Conservation (phyloP, 116 monocot genomes). For the Iris pallida region DNA sequence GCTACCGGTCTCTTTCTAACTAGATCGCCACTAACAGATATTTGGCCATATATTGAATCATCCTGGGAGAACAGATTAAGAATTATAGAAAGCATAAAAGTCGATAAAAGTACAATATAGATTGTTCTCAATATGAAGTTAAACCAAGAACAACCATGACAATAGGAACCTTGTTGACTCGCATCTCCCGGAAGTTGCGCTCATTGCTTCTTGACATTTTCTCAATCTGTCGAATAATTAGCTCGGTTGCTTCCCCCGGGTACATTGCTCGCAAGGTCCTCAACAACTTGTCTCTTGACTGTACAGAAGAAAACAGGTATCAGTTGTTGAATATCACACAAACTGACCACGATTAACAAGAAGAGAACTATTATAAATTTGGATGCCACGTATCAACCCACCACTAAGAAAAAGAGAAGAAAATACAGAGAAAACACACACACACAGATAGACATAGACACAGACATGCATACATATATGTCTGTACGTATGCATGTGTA, state of each 20-base stretch:
- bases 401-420: too few relatives aligned
- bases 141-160: background rate
- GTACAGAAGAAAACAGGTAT: conserved; percentile 4
- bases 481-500: too few relatives aligned
- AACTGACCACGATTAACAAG: background rate
- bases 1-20: conserved; percentile 19
- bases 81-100: background rate
- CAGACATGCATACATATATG: too few relatives aligned
- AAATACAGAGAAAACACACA: too few relatives aligned
- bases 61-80: conserved; percentile 36
- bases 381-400: too few relatives aligned
- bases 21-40: conserved; percentile 21
- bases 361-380: too few relatives aligned
- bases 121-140: too few relatives aligned
- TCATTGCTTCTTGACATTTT: conserved; percentile 68
- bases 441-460: too few relatives aligned
- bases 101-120: too few relatives aligned
- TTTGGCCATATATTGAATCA: conserved; percentile 31
- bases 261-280: conserved; percentile 51
- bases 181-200: conserved; percentile 47
- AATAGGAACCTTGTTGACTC: conserved; percentile 48
- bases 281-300: conserved; percentile 86
- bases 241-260: conserved; percentile 82
- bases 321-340: background rate
- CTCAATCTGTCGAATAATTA: conserved; percentile 76